Evolutionary conservation across 257 asterid species (phyloP).

Genomic region (Catharanthus roseus): DNA sequence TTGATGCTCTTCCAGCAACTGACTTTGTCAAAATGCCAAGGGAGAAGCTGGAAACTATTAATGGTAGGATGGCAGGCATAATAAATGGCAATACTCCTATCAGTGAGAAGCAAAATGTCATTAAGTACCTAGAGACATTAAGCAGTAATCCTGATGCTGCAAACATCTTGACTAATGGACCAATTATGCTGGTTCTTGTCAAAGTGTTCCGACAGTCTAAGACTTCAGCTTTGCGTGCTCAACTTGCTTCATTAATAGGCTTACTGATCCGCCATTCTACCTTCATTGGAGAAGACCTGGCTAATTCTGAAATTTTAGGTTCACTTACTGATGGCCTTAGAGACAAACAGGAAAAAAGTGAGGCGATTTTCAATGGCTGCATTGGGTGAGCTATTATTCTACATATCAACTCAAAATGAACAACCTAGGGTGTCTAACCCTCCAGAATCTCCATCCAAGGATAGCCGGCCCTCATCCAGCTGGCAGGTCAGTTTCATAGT

Average conservation of each 20-base stretch:
- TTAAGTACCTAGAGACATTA: slow-evolving; percentile 81
- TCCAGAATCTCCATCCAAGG: slow-evolving; percentile 89
- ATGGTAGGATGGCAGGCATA: slow-evolving; percentile 45
- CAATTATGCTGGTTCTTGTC: slow-evolving; percentile 74
- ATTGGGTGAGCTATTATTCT: slow-evolving; percentile 85
- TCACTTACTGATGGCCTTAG: slow-evolving; percentile 94
- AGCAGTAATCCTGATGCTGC: slow-evolving; percentile 89
- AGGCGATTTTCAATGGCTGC: slow-evolving; percentile 99
- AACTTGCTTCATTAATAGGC: slow-evolving; percentile 87
- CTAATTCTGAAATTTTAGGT: slow-evolving; percentile 86
- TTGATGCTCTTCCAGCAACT: slow-evolving; percentile 57
- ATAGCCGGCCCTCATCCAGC: slow-evolving; percentile 61
- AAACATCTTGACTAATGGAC: slow-evolving; percentile 92
- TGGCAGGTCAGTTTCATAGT: slow-evolving; percentile 75
- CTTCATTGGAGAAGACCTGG: slow-evolving; percentile 86
- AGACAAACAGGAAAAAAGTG: slow-evolving; percentile 92
- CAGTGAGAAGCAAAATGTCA: slow-evolving; percentile 78
- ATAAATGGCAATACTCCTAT: slow-evolving; percentile 60
- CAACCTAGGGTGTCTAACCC: slow-evolving; percentile 52
- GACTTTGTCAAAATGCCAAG: slow-evolving; percentile 74
- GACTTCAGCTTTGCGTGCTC: slow-evolving; percentile 82
- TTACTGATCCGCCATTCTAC: slow-evolving; percentile 94
- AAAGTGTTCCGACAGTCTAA: slow-evolving; percentile 89
- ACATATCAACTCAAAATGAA: slow-evolving; percentile 86
- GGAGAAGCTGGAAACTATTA: slow-evolving; percentile 63